Conservation (phyloP, 2,329 filamentous ascomycete genomes). For the Teratosphaeriaceae sp. region DNA sequence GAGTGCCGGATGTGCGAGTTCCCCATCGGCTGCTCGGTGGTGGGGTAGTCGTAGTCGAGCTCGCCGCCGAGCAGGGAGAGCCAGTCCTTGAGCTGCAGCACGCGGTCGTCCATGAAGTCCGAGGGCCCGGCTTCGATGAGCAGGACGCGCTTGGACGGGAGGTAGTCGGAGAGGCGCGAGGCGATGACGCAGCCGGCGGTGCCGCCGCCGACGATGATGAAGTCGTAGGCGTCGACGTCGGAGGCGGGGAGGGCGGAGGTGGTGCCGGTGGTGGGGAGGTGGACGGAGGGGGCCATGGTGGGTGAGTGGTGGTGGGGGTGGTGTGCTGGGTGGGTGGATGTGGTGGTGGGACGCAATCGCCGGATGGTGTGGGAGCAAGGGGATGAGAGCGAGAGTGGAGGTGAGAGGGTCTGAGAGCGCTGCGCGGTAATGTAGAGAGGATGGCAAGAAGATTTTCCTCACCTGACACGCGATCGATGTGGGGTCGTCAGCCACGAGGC, state of each 20-base stretch:
- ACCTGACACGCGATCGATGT: too few species aligned
- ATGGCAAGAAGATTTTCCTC: neutral
- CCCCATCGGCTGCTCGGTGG: conserved; percentile 81
- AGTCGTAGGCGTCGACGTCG: conserved; percentile 67
- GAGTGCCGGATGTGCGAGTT: conserved; percentile 92
- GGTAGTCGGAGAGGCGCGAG: conserved; percentile 70
- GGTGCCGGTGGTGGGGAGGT: conserved; percentile 47
- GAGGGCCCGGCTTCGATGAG: conserved; percentile 85
- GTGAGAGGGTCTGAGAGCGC: neutral
- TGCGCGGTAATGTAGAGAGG: conserved; percentile 1
- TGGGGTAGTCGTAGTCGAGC: conserved; percentile 86
- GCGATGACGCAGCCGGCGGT: conserved; percentile 83
- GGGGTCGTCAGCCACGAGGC: too few species aligned
- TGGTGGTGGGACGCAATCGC: neutral
- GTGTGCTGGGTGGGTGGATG: conserved; percentile 1
- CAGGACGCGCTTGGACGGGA: conserved; percentile 74
- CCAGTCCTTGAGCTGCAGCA: conserved; percentile 83
- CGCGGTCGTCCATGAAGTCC: conserved; percentile 81
- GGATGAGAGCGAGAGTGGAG: neutral
- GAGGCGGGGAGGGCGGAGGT: conserved; percentile 60
- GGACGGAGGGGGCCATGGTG: conserved; percentile 2
- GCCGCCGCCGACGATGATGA: conserved; percentile 77
- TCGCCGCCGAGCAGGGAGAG: conserved; percentile 76
- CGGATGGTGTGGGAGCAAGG: neutral
- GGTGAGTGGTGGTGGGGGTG: conserved; percentile 1